These are phyloP conservation scores for Pittosporum tobira DNA, from an alignment of 129 eudicot genomes.

Conservation along the genomic window DNA sequence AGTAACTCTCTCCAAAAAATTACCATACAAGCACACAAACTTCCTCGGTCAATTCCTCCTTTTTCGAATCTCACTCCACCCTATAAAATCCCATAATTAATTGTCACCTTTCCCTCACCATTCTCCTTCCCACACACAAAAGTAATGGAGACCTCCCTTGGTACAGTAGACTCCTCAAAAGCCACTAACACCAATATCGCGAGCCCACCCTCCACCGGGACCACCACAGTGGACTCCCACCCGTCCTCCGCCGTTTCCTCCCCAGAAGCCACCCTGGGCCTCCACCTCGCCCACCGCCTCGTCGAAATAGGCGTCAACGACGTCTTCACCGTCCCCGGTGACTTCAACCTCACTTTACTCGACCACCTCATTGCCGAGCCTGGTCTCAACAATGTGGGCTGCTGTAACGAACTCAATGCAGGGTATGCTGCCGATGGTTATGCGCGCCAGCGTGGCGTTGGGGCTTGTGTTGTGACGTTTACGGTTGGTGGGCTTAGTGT, in stretches of 20 bases:
- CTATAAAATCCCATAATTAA: not conserved
- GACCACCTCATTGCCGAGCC: constrained; percentile 65
- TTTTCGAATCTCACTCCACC: constrained; percentile 25
- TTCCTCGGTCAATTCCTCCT: constrained; percentile 21
- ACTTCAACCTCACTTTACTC: constrained; percentile 60
- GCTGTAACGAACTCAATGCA: no score
- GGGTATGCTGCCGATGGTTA: constrained; percentile 74
- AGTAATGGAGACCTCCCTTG: constrained; percentile 16
- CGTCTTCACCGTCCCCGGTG: constrained; percentile 59
- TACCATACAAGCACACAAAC: constrained; percentile 12
- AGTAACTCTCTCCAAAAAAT: constrained; percentile 22
- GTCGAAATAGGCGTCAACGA: constrained; percentile 46
- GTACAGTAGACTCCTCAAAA: constrained; percentile 13
- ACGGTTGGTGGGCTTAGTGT: constrained; percentile 68
- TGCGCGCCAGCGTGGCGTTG: constrained; percentile 51
- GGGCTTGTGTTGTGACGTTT: constrained; percentile 57
- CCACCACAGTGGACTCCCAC: constrained; percentile 18
- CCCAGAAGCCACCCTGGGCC: constrained; percentile 50
- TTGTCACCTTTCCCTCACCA: not conserved
- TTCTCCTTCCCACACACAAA: not conserved
- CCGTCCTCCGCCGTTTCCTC: constrained; percentile 1
- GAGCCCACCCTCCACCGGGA: constrained; percentile 14
- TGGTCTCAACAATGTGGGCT: constrained; percentile 38
- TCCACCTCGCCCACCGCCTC: constrained; percentile 58
- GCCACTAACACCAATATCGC: constrained; percentile 11